phyloP scores from a whole-genome alignment of 1,284 basidiomycete genomes.

The Sanghuangporus sanghuang region DNA sequence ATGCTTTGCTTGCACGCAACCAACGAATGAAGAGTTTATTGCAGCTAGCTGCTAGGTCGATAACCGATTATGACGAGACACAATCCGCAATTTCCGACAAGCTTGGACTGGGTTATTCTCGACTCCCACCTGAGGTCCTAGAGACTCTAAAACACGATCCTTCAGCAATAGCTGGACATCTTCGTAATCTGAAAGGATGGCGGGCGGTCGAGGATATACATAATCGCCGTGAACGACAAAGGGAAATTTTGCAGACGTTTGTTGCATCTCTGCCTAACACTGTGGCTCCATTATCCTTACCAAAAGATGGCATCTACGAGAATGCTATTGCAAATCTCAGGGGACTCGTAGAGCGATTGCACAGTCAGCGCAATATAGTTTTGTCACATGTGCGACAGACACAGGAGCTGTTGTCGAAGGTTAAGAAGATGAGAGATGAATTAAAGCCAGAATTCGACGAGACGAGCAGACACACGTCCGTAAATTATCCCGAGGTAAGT shows the following conservation, averaged over 20 bases:
- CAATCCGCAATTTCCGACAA: conserved; percentile 44
- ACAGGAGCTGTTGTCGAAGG: conserved; percentile 39
- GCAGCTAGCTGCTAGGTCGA: conserved; percentile 52
- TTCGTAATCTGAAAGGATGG: conserved; percentile 54
- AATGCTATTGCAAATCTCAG: conserved; percentile 45
- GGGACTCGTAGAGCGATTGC: conserved; percentile 38
- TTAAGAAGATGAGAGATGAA: conserved; percentile 46
- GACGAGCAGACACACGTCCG: conserved; percentile 64
- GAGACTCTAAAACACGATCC: conserved; percentile 73
- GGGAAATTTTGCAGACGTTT: conserved; percentile 48
- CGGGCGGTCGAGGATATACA: conserved; percentile 70
- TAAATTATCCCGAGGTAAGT: conserved; percentile 67
- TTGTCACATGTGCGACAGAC: conserved; percentile 42
- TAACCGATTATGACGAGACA: conserved; percentile 59
- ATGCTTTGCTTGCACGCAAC: conserved; percentile 54
- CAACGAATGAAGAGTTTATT: conserved; percentile 58
- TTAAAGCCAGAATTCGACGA: conserved; percentile 64
- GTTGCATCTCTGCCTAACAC: conserved; percentile 14
- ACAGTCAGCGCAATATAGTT: conserved; percentile 34
- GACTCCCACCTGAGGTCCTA: conserved; percentile 56
- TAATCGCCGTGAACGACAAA: conserved; percentile 51
- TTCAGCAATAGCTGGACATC: conserved; percentile 58
- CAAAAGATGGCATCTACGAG: conserved; percentile 43
- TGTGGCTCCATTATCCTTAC: conserved; percentile 18
- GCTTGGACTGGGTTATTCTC: conserved; percentile 41